These are phyloP conservation scores for Chaetomiaceae sp. DNA, from an alignment of 2,329 filamentous ascomycete species.

Conservation along the genomic window DNA sequence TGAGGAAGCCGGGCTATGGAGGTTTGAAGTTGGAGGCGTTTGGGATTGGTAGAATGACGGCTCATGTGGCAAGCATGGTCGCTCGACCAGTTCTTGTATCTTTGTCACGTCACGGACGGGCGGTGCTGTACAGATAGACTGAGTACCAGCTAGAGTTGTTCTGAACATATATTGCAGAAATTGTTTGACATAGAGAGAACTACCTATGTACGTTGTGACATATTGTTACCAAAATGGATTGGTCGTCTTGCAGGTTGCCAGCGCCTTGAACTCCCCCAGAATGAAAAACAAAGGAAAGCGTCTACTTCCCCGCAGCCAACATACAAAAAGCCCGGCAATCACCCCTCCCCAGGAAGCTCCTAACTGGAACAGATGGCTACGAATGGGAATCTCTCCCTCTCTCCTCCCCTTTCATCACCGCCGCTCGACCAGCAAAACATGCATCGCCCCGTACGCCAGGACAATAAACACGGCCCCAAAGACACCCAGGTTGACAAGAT, in stretches of 20 bases:
- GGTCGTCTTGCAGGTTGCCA: no score
- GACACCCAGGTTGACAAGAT: constrained; percentile 72
- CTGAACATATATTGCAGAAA: constrained; percentile 11
- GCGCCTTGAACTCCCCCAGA: no score
- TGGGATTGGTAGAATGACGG: neutral
- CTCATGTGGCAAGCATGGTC: constrained; percentile 12
- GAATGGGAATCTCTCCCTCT: neutral
- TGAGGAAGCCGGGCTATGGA: constrained; percentile 25
- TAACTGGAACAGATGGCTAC: neutral
- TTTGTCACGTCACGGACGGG: neutral
- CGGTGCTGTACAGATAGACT: constrained; percentile 22
- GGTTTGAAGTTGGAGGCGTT: no score
- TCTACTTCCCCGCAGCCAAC: neutral
- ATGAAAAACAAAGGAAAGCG: neutral
- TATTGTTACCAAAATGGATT: no score
- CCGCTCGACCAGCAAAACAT: constrained; percentile 86
- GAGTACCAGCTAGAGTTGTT: no score
- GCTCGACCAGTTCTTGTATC: no score
- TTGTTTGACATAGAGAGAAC: neutral
- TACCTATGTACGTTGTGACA: constrained; percentile 8
- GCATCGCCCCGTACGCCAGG: constrained; percentile 87
- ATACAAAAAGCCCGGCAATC: neutral
- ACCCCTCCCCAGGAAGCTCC: no score
- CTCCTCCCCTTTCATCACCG: constrained; percentile 42
- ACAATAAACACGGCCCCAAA: constrained; percentile 81